Conservation (phyloP, 148 eudicot species). For the Silene latifolia region DNA sequence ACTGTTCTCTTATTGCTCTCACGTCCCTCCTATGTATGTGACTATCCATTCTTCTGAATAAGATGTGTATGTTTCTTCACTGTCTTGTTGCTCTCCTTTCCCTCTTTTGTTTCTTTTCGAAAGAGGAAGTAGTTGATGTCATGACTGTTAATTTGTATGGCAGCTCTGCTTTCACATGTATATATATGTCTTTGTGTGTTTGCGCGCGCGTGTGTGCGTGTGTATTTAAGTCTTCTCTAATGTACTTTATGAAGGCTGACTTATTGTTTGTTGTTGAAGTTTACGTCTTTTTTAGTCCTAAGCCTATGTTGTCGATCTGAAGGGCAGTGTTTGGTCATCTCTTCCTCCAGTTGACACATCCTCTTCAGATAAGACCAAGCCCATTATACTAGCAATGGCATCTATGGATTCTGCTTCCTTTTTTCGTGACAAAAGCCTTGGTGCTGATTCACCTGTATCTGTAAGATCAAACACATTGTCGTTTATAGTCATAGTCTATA, state of each 20-base stretch:
- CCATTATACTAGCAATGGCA: conserved; percentile 59
- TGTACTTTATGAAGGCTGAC: not conserved
- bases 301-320: conserved; percentile 35
- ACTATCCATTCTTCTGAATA: not conserved
- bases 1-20: not conserved
- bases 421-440: conserved; percentile 93
- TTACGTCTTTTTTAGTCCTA: conserved; percentile 11
- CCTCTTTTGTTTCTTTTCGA: not conserved
- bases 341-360: conserved; percentile 66
- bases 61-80: not conserved
- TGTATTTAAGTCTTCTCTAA: not conserved
- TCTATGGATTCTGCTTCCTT: conserved; percentile 96
- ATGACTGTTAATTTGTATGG: not conserved
- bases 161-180: not conserved
- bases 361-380: conserved; percentile 48
- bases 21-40: not conserved
- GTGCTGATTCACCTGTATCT: conserved; percentile 92
- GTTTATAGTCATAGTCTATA: not conserved
- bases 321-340: conserved; percentile 99
- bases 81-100: not conserved
- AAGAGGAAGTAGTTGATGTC: not conserved
- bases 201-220: not conserved
- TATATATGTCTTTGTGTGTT: not conserved
- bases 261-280: not conserved
- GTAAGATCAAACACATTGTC: conserved; percentile 41